Base-by-base conservation (phyloP, 2,329 filamentous ascomycete genomes). In the Penicillium expansum region DNA sequence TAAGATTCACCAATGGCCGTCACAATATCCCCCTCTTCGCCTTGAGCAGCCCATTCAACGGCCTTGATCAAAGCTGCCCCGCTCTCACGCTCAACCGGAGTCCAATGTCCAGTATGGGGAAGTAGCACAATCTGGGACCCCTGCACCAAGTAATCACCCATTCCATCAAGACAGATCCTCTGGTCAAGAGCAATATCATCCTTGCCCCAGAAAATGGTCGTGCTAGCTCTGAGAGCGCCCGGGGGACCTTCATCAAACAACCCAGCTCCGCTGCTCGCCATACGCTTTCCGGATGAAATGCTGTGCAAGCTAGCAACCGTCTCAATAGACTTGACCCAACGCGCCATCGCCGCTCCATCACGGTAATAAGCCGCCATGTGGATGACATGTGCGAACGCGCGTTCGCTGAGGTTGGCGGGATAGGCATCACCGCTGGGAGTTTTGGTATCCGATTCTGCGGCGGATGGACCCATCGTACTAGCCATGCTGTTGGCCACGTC, bases 311-410 rank as follows among this genome's bases (percentile, higher is more conserved):
- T 74, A 14, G 77, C 73, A 20, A 83, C 75, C 0, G 76, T 80
- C 59, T 82, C 76, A 24, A 81, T 66, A 2, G 79, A 80, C 62
- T 83, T 83, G 33, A 74, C 70, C 83, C 83, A 86, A 13, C 66
- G 69, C 0, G 69, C 69, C 3, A 68, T 57, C 20, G 76, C 69
- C 0, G 82, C 71, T 2, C 77, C 77, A 42, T 86, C 77, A 32
- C 82, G 78, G 68, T 86, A 86, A 52, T 84, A 78, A 13, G 75
- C 70, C 24, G 82, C 78, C 64, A 81, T 81, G 59, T 83, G 75
- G 13, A 74, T 69, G 72, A 82, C 82, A 56, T 80, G 81, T 24
- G 75, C 76, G 30, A 70, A 67, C 3, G 75, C 68, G 13, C 80
- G 74, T 27, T 69, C 64, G 32, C 20, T 64, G 51, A 83, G 74